Conservation (phyloP, 306 rosid species). For the Morella rubra region DNA sequence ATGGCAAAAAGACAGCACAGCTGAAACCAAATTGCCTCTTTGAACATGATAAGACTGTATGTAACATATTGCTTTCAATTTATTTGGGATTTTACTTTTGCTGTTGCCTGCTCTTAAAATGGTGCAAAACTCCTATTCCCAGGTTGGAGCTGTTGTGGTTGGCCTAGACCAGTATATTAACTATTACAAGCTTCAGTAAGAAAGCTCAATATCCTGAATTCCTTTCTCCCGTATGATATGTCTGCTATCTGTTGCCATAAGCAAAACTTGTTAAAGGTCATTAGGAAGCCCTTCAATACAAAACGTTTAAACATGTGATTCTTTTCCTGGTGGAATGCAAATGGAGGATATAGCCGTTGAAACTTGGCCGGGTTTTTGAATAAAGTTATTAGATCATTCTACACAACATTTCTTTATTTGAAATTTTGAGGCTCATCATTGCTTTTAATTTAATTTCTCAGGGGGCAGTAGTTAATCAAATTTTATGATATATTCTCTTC, state of each 20-base stretch:
- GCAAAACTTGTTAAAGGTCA: too few species aligned
- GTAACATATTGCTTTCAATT: constrained; percentile 36
- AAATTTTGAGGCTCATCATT: background rate
- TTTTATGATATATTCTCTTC: background rate
- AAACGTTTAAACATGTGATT: background rate
- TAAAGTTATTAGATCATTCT: background rate
- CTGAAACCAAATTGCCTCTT: constrained; percentile 51
- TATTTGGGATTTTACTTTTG: constrained; percentile 25
- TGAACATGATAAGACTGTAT: constrained; percentile 87
- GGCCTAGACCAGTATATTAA: constrained; percentile 81
- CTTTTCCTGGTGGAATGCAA: background rate
- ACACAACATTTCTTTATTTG: background rate
- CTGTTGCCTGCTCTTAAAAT: constrained; percentile 23
- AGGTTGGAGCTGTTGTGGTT: constrained; percentile 99
- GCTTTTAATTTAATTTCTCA: background rate
- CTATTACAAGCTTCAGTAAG: constrained; percentile 98
- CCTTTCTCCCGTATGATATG: background rate
- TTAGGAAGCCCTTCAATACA: background rate
- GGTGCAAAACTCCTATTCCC: constrained; percentile 33
- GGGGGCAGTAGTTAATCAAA: background rate
- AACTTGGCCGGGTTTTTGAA: background rate
- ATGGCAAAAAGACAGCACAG: constrained; percentile 57
- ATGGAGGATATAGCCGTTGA: background rate
- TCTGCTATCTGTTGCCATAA: background rate
- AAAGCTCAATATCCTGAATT: constrained; percentile 17